These are phyloP conservation scores for Phoma sp. DNA, from an alignment of 2,329 filamentous ascomycete species.

Conservation along the genomic window DNA sequence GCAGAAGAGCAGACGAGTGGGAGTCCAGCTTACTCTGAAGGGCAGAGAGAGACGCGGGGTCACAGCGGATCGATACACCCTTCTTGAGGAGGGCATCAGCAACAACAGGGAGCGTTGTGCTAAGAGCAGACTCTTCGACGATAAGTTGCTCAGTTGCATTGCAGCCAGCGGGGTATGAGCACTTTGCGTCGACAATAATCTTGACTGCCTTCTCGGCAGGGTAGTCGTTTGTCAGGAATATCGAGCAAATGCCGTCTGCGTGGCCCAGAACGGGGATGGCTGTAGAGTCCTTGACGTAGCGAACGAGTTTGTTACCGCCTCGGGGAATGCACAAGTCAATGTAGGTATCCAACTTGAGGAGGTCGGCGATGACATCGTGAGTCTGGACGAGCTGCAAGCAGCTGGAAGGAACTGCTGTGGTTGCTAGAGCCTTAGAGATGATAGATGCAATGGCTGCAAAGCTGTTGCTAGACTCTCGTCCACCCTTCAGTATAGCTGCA, in stretches of 20 bases:
- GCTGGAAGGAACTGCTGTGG: slow-evolving; percentile 78
- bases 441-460: slow-evolving; percentile 88
- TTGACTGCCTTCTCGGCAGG: slow-evolving; percentile 74
- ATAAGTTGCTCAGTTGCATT: slow-evolving; percentile 93
- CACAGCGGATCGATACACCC: slow-evolving; percentile 85
- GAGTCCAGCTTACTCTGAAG: slow-evolving; percentile 60
- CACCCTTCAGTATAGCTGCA: slow-evolving; percentile 94
- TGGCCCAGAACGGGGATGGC: slow-evolving; percentile 96
- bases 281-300: slow-evolving; percentile 87
- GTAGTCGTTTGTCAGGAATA: slow-evolving; percentile 83
- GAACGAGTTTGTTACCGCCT: slow-evolving; percentile 87
- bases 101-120: slow-evolving; percentile 72
- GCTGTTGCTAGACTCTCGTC: slow-evolving; percentile 95
- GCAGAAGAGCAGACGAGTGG: slow-evolving; percentile 58
- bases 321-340: slow-evolving; percentile 96
- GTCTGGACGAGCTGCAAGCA: slow-evolving; percentile 95
- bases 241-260: slow-evolving; percentile 88
- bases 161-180: slow-evolving; percentile 92
- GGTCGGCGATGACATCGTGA: slow-evolving; percentile 84
- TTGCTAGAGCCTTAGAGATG: slow-evolving; percentile 78
- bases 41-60: slow-evolving; percentile 70
- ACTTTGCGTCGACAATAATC: slow-evolving; percentile 90
- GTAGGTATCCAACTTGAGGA: slow-evolving; percentile 83
- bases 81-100: slow-evolving; percentile 76
- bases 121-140: slow-evolving; percentile 75